Conservation (phyloP, 2,329 filamentous ascomycete species). For the Gnomoniopsis smithogilvyi region DNA sequence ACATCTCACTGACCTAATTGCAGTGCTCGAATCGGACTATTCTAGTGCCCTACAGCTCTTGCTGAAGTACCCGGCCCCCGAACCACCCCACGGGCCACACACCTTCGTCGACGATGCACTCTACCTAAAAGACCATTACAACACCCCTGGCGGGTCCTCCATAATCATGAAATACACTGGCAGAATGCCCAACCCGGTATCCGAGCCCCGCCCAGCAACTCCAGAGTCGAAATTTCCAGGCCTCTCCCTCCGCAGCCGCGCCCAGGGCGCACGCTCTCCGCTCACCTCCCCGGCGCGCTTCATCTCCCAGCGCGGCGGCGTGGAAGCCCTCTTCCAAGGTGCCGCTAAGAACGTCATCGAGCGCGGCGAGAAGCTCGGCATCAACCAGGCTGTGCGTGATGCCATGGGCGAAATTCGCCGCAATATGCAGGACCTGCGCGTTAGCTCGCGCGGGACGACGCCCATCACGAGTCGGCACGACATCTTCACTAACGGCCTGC, state of each 20-base stretch:
- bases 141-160: conserved; percentile 56
- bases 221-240: conserved; percentile 30
- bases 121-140: conserved; percentile 65
- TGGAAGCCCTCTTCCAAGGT: conserved; percentile 72
- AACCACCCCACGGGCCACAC: conserved; percentile 61
- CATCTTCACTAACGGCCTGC: conserved; percentile 17
- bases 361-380: conserved; percentile 70
- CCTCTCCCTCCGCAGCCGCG: conserved; percentile 38
- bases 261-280: conserved; percentile 39
- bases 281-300: conserved; percentile 46
- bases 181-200: conserved; percentile 37
- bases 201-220: conserved; percentile 28
- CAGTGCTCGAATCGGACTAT: conserved; percentile 84
- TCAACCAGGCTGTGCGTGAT: conserved; percentile 78
- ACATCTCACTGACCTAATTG: conserved; percentile 14
- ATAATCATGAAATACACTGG: conserved; percentile 72
- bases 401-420: conserved; percentile 76
- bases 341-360: conserved; percentile 74
- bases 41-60: conserved; percentile 78
- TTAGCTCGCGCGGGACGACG: conserved; percentile 34
- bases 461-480: conserved; percentile 22
- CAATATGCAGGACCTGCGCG: conserved; percentile 59
- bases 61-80: conserved; percentile 75
- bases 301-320: conserved; percentile 52
- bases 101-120: conserved; percentile 85